phyloP scores from a whole-genome alignment of 805 yeast species.

The Komagataella ulmi region DNA sequence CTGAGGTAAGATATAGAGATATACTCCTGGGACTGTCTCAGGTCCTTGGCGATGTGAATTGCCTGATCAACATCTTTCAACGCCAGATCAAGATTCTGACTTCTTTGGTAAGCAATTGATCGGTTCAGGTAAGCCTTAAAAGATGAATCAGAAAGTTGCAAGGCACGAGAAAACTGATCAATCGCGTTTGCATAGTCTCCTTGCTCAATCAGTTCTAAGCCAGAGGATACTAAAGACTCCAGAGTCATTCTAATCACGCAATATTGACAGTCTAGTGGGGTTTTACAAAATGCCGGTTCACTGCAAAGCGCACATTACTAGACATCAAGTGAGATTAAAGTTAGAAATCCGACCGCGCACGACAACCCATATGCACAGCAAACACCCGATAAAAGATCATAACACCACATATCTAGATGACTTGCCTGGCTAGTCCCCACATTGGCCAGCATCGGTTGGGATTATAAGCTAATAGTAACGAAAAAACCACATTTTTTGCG shows the following conservation, averaged over 20 bases:
- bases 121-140: slow-evolving; percentile 33
- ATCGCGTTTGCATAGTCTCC: slow-evolving; percentile 34
- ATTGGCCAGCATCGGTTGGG: neutral
- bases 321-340: neutral
- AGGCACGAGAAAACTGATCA: slow-evolving; percentile 21
- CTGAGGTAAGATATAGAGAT: slow-evolving; percentile 36
- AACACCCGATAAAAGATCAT: neutral
- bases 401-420: neutral
- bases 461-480: neutral
- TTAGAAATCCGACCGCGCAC: neutral
- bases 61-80: slow-evolving; percentile 32
- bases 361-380: neutral
- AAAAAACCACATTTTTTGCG: neutral
- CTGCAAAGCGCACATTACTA: neutral
- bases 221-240: slow-evolving; percentile 18
- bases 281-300: neutral
- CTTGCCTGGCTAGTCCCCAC: neutral
- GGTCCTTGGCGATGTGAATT: slow-evolving; percentile 25
- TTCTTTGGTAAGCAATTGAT: slow-evolving; percentile 34
- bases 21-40: slow-evolving; percentile 28
- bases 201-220: slow-evolving; percentile 28
- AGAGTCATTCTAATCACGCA: slow-evolving; percentile 14
- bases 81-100: slow-evolving; percentile 33
- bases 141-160: slow-evolving; percentile 29
- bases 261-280: neutral